phyloP scores from a whole-genome alignment of 805 yeast species.

The Metschnikowia amazonensis region DNA sequence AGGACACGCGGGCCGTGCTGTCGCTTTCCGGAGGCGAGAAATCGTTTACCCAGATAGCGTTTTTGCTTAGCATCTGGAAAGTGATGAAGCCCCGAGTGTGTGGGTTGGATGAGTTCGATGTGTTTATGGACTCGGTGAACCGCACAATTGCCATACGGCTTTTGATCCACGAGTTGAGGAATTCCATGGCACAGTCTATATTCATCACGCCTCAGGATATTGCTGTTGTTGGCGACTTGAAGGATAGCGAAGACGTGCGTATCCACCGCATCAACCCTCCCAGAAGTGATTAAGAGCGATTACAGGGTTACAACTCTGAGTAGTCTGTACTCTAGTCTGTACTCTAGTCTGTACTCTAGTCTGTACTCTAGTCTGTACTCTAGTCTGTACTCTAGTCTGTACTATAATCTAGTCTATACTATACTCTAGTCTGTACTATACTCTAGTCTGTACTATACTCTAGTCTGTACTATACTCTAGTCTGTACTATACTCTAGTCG shows the following conservation, averaged over 20 bases:
- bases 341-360: no score
- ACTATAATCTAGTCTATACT: no score
- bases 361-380: no score
- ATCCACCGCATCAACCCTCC: constrained; percentile 58
- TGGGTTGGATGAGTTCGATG: constrained; percentile 96
- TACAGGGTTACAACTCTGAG: neutral
- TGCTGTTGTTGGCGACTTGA: constrained; percentile 57
- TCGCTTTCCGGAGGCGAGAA: constrained; percentile 96
- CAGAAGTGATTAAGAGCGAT: constrained; percentile 18
- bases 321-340: no score
- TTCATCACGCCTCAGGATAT: constrained; percentile 95
- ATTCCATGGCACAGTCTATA: constrained; percentile 74
- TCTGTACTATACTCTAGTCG: no score
- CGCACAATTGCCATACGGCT: constrained; percentile 73
- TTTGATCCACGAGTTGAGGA: constrained; percentile 63
- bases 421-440: no score
- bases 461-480: no score
- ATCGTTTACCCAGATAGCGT: constrained; percentile 86
- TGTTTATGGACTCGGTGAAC: constrained; percentile 93
- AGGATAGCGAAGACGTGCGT: constrained; percentile 47
- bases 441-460: no score
- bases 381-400: no score
- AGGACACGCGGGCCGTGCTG: constrained; percentile 62
- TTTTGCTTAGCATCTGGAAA: constrained; percentile 86
- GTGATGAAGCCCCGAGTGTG: constrained; percentile 84